Percentiles rank a stretch among this genome's conserved stretches.
Evolutionary conservation across 441 rosid genomes (phyloP).

Genomic region (Jatropha multifida): DNA sequence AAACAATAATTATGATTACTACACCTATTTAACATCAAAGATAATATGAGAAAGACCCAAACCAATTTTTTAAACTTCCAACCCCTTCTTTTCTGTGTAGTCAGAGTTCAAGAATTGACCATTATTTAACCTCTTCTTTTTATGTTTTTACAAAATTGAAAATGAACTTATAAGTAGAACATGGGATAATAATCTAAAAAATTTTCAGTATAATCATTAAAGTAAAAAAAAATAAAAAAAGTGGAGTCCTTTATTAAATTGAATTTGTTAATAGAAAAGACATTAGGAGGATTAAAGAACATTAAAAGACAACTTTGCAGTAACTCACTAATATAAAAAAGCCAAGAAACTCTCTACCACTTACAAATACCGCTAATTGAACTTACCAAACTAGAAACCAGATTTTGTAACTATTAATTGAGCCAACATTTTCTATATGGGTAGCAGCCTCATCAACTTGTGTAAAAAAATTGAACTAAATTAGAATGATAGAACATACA

Average conservation of each 20-base stretch:
- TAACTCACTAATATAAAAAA: not conserved
- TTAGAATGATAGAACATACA: constrained; percentile 14
- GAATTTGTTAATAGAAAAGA: not conserved
- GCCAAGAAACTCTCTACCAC: not conserved
- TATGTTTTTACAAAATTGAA: too few species aligned
- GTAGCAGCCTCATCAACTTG: constrained; percentile 71
- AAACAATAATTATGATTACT: too few species aligned
- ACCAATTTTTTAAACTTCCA: too few species aligned
- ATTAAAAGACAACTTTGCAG: not conserved
- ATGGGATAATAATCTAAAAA: not conserved
- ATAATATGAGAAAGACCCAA: too few species aligned
- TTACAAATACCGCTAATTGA: not conserved
- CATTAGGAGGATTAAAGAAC: not conserved
- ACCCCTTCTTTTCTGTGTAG: too few species aligned
- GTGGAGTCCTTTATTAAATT: not conserved
- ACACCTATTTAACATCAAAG: too few species aligned
- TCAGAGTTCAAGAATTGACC: constrained; percentile 11
- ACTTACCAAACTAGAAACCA: constrained; percentile 74
- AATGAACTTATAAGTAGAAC: not conserved
- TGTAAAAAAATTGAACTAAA: constrained; percentile 20
- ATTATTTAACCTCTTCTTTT: too few species aligned
- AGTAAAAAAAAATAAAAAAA: not conserved
- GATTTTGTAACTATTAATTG: constrained; percentile 56
- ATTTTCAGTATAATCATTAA: not conserved
- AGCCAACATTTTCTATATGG: constrained; percentile 60